These are phyloP conservation scores for Auricularia sp. DNA, from an alignment of 768 basidiomycete genomes.

Conservation along the genomic window DNA sequence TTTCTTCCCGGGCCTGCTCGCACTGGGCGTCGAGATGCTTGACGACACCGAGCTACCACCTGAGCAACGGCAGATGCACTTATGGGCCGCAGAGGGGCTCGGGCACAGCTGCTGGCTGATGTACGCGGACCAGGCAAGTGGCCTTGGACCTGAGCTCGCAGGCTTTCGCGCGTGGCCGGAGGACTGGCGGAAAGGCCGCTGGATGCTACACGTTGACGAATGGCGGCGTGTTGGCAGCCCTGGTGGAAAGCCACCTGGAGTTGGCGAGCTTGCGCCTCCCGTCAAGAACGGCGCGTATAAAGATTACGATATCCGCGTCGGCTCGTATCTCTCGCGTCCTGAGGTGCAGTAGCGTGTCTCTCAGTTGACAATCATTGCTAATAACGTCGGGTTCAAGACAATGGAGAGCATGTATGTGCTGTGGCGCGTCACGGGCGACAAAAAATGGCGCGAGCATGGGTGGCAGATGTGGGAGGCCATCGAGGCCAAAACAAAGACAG, in stretches of 20 bases:
- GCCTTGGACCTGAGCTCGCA: slow-evolving; percentile 50
- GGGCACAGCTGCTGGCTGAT: slow-evolving; percentile 61
- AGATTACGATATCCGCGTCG: slow-evolving; percentile 44
- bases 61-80: slow-evolving; percentile 52
- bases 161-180: slow-evolving; percentile 21
- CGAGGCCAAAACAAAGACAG: slow-evolving; percentile 46
- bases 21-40: slow-evolving; percentile 57
- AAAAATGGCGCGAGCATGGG: slow-evolving; percentile 59
- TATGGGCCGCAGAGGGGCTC: slow-evolving; percentile 69
- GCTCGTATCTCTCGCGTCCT: slow-evolving; percentile 52
- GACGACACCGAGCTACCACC: slow-evolving; percentile 43
- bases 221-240: slow-evolving; percentile 24
- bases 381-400: slow-evolving; percentile 33
- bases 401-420: slow-evolving; percentile 64
- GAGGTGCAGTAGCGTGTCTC: slow-evolving; percentile 36
- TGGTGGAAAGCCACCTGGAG: slow-evolving; percentile 12
- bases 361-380: too few relatives aligned
- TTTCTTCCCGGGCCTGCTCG: slow-evolving; percentile 67
- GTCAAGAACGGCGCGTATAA: slow-evolving; percentile 12
- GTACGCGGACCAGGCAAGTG: slow-evolving; percentile 62
- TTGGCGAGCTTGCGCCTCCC: slow-evolving; percentile 6
- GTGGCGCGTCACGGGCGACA: slow-evolving; percentile 60
- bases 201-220: slow-evolving; percentile 22
- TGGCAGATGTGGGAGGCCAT: slow-evolving; percentile 65
- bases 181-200: slow-evolving; percentile 23